Evolutionary conservation across 257 asterid species (phyloP).

Genomic region (Solanum microdontum): DNA sequence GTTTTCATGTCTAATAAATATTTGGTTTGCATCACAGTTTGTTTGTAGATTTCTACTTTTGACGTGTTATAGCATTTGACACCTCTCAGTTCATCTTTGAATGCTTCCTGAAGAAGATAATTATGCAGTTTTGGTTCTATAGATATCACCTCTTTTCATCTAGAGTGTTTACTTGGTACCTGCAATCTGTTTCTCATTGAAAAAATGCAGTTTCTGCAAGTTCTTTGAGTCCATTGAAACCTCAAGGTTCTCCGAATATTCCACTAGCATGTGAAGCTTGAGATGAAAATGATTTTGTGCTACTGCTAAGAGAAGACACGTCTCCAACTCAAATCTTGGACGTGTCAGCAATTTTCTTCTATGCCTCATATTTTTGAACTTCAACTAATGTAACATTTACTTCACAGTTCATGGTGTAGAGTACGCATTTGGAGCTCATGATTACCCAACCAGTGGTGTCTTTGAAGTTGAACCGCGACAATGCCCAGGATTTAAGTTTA

Average conservation of each 20-base stretch:
- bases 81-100: not conserved
- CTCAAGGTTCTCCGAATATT: not conserved
- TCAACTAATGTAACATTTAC: not conserved
- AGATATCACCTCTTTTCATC: not conserved
- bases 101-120: not conserved
- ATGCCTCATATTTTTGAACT: not conserved
- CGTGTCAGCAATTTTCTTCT: not conserved
- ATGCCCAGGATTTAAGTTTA: slow-evolving; percentile 87
- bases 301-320: not conserved
- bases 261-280: not conserved
- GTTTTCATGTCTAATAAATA: not conserved
- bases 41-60: not conserved
- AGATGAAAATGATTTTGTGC: not conserved
- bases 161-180: not conserved
- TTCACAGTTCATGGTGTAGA: slow-evolving; percentile 81
- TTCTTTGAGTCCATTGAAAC: not conserved
- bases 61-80: not conserved
- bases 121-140: not conserved
- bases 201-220: not conserved
- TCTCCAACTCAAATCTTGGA: not conserved
- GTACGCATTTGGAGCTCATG: slow-evolving; percentile 94
- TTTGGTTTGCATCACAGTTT: not conserved
- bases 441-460: slow-evolving; percentile 77
- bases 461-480: slow-evolving; percentile 92
- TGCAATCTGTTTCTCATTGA: not conserved